Percentiles rank a stretch among this genome's conserved stretches.
These are phyloP conservation scores for Rhodotorula sp. DNA, from an alignment of 1,284 basidiomycete genomes.

Conservation along the genomic window DNA sequence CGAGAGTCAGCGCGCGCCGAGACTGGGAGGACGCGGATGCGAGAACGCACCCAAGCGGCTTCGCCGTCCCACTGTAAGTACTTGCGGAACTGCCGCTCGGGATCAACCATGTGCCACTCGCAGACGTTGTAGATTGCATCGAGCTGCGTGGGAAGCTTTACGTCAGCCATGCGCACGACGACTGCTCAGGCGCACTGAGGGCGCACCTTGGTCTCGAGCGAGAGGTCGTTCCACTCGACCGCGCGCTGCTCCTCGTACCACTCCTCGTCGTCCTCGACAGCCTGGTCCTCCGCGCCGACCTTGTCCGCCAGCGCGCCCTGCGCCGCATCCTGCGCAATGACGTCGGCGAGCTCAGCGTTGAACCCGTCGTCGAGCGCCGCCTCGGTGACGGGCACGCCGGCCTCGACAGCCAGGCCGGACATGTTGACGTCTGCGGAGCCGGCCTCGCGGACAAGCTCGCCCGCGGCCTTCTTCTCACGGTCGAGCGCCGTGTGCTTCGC, in stretches of 20 bases:
- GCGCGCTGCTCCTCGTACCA: conserved; percentile 40
- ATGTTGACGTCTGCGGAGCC: conserved; percentile 14
- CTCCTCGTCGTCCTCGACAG: conserved; percentile 7
- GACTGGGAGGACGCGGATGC: background rate
- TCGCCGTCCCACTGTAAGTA: conserved; percentile 49
- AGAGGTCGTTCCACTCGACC: conserved; percentile 55
- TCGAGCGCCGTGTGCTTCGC: no score
- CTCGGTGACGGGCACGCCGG: conserved; percentile 17
- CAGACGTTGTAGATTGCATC: conserved; percentile 55
- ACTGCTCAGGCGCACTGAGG: background rate
- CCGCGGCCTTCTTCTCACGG: no score
- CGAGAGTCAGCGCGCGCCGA: no score
- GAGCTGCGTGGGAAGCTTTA: conserved; percentile 45
- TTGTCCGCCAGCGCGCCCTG: background rate
- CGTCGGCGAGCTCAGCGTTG: conserved; percentile 34
- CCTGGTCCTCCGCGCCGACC: conserved; percentile 6
- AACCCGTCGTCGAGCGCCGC: conserved; percentile 26
- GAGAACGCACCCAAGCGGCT: conserved; percentile 49
- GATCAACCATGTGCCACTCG: conserved; percentile 60
- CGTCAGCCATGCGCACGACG: background rate
- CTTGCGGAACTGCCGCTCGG: conserved; percentile 55
- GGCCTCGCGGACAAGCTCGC: background rate
- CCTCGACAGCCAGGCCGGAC: background rate
- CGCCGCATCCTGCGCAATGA: conserved; percentile 11
- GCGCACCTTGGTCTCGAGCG: conserved; percentile 55